phyloP scores from a whole-genome alignment of 352 stramenopile species.

The Globisporangium uncinulatum region DNA sequence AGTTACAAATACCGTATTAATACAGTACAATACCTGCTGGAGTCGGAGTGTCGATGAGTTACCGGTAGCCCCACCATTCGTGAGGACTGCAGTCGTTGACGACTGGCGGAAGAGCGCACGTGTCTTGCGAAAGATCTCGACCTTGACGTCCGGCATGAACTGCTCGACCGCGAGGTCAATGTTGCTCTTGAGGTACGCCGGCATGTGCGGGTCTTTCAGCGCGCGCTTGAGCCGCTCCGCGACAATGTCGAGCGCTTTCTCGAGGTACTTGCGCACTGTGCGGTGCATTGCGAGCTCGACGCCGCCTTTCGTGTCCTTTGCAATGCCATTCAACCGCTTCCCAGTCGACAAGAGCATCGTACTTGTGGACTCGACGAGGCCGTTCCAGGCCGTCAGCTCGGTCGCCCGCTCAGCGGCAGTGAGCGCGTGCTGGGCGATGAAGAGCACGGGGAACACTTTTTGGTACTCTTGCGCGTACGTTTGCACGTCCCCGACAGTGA shows the following conservation, averaged over 20 bases:
- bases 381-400: slow-evolving; percentile 41
- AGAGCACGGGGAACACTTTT: slow-evolving; percentile 73
- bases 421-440: slow-evolving; percentile 63
- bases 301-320: slow-evolving; percentile 77
- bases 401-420: slow-evolving; percentile 44
- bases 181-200: slow-evolving; percentile 72
- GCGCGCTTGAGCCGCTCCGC: slow-evolving; percentile 62
- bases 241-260: slow-evolving; percentile 74
- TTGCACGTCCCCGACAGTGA: slow-evolving; percentile 64
- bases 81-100: slow-evolving; percentile 4
- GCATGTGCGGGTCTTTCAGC: slow-evolving; percentile 85
- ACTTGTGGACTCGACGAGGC: slow-evolving; percentile 71
- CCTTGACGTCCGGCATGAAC: slow-evolving; percentile 87
- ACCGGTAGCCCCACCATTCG: neutral
- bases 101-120: slow-evolving; percentile 58
- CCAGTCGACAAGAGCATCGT: slow-evolving; percentile 73
- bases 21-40: slow-evolving; percentile 4
- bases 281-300: slow-evolving; percentile 80
- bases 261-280: slow-evolving; percentile 69
- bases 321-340: slow-evolving; percentile 80
- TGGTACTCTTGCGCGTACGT: slow-evolving; percentile 78
- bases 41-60: neutral
- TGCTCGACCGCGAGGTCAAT: slow-evolving; percentile 83
- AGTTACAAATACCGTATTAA: neutral
- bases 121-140: slow-evolving; percentile 86